phyloP scores from a whole-genome alignment of 768 basidiomycete genomes.

The Gautieria morchelliformis region DNA sequence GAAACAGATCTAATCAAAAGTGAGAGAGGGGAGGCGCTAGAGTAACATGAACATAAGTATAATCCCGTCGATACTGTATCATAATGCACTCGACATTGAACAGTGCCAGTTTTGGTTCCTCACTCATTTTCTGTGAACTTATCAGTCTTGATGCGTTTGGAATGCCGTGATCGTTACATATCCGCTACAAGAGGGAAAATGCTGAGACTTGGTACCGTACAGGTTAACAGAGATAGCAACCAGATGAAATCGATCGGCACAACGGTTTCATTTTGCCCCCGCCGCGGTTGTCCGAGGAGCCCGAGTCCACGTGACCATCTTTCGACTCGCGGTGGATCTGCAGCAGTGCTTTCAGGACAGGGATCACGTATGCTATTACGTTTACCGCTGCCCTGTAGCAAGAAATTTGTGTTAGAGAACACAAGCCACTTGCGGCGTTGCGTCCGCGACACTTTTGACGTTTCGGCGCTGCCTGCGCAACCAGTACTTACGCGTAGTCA shows the following conservation, averaged over 20 bases:
- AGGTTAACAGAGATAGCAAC: too few species aligned
- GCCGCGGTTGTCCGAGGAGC: too few species aligned
- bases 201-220: too few species aligned
- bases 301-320: too few species aligned
- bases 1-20: background rate
- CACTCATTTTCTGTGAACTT: background rate
- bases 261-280: background rate
- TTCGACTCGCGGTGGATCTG: too few species aligned
- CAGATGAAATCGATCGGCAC: too few species aligned
- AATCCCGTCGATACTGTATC: background rate
- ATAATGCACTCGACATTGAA: background rate
- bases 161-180: too few species aligned
- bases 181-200: too few species aligned
- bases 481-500: too few species aligned
- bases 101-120: background rate
- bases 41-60: background rate
- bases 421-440: slow-evolving; percentile 43
- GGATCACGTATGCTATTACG: too few species aligned
- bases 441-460: slow-evolving; percentile 50
- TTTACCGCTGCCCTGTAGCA: too few species aligned
- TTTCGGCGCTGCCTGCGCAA: slow-evolving; percentile 21
- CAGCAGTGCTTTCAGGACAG: too few species aligned
- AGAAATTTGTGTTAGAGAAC: slow-evolving; percentile 34
- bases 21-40: background rate
- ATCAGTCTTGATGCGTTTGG: background rate